Percentiles rank a stretch among this genome's conserved stretches.
Evolutionary conservation across 2,329 filamentous ascomycete genomes (phyloP).

Genomic region (Diaporthe citri): DNA sequence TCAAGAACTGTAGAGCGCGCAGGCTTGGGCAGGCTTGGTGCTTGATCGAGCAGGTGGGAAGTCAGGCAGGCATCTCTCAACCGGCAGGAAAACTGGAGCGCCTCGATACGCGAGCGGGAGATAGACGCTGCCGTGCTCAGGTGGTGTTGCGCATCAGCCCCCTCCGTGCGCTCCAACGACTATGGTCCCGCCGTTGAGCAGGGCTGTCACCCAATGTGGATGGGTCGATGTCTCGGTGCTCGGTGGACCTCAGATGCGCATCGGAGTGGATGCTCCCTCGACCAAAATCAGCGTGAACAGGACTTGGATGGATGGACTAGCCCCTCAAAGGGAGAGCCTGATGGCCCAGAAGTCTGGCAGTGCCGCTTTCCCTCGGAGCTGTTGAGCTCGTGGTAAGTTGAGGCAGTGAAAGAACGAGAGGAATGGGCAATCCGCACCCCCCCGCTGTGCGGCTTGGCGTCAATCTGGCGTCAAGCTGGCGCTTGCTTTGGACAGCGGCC

Average conservation of each 20-base stretch:
- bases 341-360: not conserved
- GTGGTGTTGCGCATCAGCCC: not conserved
- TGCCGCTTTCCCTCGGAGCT: not conserved
- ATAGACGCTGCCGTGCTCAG: conserved; percentile 23
- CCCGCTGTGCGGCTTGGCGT: not conserved
- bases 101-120: conserved; percentile 5
- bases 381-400: not conserved
- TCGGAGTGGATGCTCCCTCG: conserved; percentile 11
- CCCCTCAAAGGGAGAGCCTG: conserved; percentile 12
- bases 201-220: conserved; percentile 26
- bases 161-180: conserved; percentile 1
- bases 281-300: conserved; percentile 17
- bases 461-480: conserved; percentile 2
- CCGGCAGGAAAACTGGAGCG: not conserved
- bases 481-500: conserved; percentile 8
- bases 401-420: not conserved
- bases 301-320: not conserved
- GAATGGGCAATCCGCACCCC: not conserved
- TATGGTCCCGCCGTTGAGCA: conserved; percentile 25
- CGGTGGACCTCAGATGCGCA: conserved; percentile 3
- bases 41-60: not conserved
- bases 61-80: not conserved
- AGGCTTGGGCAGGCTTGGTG: not conserved
- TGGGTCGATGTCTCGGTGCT: conserved; percentile 30
- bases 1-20: not conserved